phyloP scores from a whole-genome alignment of 805 yeast genomes.

The Zygosaccharomyces kombuchaensis region DNA sequence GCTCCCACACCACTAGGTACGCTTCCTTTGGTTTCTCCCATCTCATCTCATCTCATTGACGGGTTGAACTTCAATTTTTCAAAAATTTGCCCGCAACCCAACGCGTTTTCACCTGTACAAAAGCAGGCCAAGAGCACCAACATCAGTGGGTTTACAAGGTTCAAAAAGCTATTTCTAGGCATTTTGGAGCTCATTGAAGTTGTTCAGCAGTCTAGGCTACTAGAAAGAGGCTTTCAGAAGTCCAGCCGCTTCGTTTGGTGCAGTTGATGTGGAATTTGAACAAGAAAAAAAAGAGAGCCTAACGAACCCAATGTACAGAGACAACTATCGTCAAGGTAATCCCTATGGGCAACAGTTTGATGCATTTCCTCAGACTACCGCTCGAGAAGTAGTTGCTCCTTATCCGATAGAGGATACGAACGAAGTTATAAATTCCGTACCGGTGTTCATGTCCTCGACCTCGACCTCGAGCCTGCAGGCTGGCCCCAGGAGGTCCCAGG shows the following conservation, averaged over 20 bases:
- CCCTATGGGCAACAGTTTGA: conserved; percentile 24
- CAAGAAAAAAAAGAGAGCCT: neutral
- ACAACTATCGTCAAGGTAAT: conserved; percentile 11
- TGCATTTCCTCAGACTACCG: conserved; percentile 20
- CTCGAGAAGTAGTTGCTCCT: conserved; percentile 15
- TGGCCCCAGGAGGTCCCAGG: neutral
- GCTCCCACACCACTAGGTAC: neutral
- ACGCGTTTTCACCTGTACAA: conserved; percentile 2
- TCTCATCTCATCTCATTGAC: neutral
- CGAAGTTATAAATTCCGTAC: conserved; percentile 18
- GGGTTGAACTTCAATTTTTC: neutral
- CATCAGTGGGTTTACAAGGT: neutral
- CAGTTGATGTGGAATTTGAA: neutral
- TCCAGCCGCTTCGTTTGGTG: neutral
- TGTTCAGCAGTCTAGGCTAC: neutral
- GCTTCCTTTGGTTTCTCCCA: neutral
- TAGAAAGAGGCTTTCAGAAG: neutral
- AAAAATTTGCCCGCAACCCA: conserved; percentile 4
- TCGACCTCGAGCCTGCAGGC: conserved; percentile 3
- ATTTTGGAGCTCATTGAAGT: neutral
- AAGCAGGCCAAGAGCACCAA: neutral
- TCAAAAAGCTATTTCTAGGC: neutral
- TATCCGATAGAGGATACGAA: conserved; percentile 22
- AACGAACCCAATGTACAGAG: conserved; percentile 11
- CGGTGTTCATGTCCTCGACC: conserved; percentile 10